These are phyloP conservation scores for Lomentospora prolificans DNA, from an alignment of 2,329 filamentous ascomycete genomes.

Conservation along the genomic window DNA sequence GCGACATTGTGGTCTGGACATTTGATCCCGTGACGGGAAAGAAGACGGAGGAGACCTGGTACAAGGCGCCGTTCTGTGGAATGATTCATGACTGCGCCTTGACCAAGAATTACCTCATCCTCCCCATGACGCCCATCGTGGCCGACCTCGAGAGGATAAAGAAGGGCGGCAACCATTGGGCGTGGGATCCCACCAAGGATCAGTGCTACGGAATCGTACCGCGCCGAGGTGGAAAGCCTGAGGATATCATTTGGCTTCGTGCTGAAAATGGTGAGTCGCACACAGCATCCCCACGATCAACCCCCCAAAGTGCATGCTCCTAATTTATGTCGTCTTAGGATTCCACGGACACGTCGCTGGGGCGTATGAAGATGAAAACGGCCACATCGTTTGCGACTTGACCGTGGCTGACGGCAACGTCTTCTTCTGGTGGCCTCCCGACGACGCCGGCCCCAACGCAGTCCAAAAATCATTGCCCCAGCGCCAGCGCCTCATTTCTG, in stretches of 20 bases:
- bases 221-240: slow-evolving; percentile 35
- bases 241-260: slow-evolving; percentile 42
- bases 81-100: slow-evolving; percentile 42
- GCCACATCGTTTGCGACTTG: slow-evolving; percentile 33
- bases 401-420: slow-evolving; percentile 33
- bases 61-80: slow-evolving; percentile 37
- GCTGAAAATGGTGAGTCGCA: slow-evolving; percentile 36
- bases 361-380: slow-evolving; percentile 36
- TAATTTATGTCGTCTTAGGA: no score
- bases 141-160: slow-evolving; percentile 31
- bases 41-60: slow-evolving; percentile 37
- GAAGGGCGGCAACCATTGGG: slow-evolving; percentile 38
- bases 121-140: slow-evolving; percentile 38
- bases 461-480: slow-evolving; percentile 2
- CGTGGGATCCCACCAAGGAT: slow-evolving; percentile 43
- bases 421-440: slow-evolving; percentile 35
- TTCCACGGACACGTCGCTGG: slow-evolving; percentile 38
- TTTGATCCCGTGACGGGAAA: slow-evolving; percentile 25
- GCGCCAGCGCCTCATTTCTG: not conserved
- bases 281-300: not conserved
- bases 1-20: slow-evolving; percentile 36
- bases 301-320: no score
- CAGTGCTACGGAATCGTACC: slow-evolving; percentile 46
- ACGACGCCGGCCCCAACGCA: slow-evolving; percentile 16
- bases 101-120: slow-evolving; percentile 35